Evolutionary conservation across 2,329 filamentous ascomycete genomes (phyloP), one percentile per base, ranked within the genome.

Genomic region (Hypoxylon sp.): DNA sequence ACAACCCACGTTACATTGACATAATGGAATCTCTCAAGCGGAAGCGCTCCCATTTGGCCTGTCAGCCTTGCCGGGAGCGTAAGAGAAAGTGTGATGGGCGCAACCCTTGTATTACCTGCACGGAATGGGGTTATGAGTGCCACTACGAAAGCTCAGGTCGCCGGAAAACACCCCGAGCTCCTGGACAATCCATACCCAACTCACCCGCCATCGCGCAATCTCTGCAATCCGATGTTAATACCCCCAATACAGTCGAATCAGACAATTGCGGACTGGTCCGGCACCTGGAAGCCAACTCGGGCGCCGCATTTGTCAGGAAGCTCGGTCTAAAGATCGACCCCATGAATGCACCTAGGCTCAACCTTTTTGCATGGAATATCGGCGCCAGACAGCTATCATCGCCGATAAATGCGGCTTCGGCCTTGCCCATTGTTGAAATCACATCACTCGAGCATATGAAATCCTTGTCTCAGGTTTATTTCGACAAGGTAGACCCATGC

Each of bases 391-490:
- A 51, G 9, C n/a, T 51, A 34, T 30, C 48, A 11, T 32, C 48
- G 2, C 48, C 48, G 5, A 7, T 51, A 6, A 21, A n/a, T 34
- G 9, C 48, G 2, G 28, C 25, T 51, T 17, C 48, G 1, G 28
- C 48, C 23, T 17, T 51, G n/a, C 28, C 48, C n/a, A 51, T 51
- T 21, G 28, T 51, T 10, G 48, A 51, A 14, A 19, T 51, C 28
- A 51, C 48, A 25, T 51, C 48, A 34, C 48, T 51, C 9, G 48
- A 51, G 28, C 48, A 51, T 19, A 51, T 51, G 48, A 51, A 51
- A 51, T 30, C 48, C 28, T 17, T 51, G 11, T 25, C 48, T 5
- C 48, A 51, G 28, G 28, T 51, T 34, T 51, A 51, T 17, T 51
- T 51, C 28, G 48, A 51, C 28, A 51, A 51, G 21, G 48, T 51